A percentile compares a stretch with the other conserved stretches of the same genome.
Evolutionary conservation across 495 filamentous ascomycete genomes (phyloP).

Genomic region (Entonaema liquescens): DNA sequence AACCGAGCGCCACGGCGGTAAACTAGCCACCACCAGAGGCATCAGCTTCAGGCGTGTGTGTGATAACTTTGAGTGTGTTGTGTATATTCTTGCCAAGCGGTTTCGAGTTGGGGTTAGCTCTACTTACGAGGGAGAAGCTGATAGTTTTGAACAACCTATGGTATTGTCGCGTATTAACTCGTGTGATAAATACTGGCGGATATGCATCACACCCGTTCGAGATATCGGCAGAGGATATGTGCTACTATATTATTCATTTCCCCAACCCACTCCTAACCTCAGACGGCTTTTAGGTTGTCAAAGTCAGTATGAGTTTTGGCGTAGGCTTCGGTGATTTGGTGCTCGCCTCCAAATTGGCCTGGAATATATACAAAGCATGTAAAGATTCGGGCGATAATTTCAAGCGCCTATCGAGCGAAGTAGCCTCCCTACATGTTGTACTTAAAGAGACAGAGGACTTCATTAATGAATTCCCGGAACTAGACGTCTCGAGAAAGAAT

Average conservation of each 20-base stretch:
- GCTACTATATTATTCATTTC: background rate
- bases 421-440: constrained; percentile 49
- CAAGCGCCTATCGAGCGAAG: constrained; percentile 46
- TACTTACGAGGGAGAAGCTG: background rate
- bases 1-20: constrained; percentile 19
- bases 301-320: constrained; percentile 24
- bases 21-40: constrained; percentile 8
- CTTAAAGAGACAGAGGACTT: constrained; percentile 50
- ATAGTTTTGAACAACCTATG: background rate
- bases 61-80: constrained; percentile 12
- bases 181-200: constrained; percentile 7
- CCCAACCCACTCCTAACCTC: background rate
- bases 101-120: constrained; percentile 16
- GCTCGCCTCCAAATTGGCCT: constrained; percentile 24
- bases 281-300: background rate
- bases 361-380: constrained; percentile 46
- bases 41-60: constrained; percentile 2
- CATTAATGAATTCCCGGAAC: constrained; percentile 30
- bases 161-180: background rate
- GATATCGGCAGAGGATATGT: constrained; percentile 7
- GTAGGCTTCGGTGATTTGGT: constrained; percentile 28
- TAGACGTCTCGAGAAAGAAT: constrained; percentile 30
- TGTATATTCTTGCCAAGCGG: background rate
- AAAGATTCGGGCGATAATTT: constrained; percentile 50
- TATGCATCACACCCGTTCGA: background rate